Base-by-base conservation (phyloP, 441 rosid genomes). In the Pelargonium fulgidum region DNA sequence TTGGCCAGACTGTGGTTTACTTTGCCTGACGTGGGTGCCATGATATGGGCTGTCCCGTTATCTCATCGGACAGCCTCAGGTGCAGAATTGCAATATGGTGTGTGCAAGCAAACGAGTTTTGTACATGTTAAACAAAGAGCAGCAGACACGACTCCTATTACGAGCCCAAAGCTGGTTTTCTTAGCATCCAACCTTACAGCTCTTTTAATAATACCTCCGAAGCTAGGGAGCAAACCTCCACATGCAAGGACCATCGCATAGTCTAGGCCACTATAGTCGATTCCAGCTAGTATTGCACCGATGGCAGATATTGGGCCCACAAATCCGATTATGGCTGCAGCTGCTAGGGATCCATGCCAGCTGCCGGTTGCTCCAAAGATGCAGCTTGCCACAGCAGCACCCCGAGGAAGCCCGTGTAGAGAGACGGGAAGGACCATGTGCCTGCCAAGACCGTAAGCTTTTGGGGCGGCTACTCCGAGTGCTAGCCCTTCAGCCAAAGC, bases 401-500 rank as follows among this genome's bases (percentile, higher is more conserved):
- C 98, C n/a, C 98, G 86, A 39, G 98, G 99, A 36, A 95, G 89
- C 41, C 97, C 98, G 1, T 95, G 99, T 39, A 95, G 75, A 63
- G 97, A 89, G 71, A 95, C 98, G 0, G 99, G 99, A 67, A 95
- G 92, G 72, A 95, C 93, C 88, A 95, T 92, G 85, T 95, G 92
- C 70, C 88, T 87, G 62, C 98, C 99, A 0, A 90, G 82, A 61
- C 99, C 96, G 26, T 95, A 89, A 13, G 99, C 99, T 75, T 89
- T 86, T 44, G 98, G 97, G 70, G 98, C 99, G 58, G 99, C 99
- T 0, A 95, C 97, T 41, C 98, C 99, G 0, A 92, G 87, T 12
- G 98, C 98, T 26, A 95, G 96, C 70, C 98, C 99, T 76, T 94
- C 99, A 0, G 99, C 94, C 70, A 95, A 50, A 68, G 99, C 99